These are phyloP conservation scores for Calonectria pseudoreteaudii DNA, from an alignment of 2,329 filamentous ascomycete genomes.

Conservation along the genomic window DNA sequence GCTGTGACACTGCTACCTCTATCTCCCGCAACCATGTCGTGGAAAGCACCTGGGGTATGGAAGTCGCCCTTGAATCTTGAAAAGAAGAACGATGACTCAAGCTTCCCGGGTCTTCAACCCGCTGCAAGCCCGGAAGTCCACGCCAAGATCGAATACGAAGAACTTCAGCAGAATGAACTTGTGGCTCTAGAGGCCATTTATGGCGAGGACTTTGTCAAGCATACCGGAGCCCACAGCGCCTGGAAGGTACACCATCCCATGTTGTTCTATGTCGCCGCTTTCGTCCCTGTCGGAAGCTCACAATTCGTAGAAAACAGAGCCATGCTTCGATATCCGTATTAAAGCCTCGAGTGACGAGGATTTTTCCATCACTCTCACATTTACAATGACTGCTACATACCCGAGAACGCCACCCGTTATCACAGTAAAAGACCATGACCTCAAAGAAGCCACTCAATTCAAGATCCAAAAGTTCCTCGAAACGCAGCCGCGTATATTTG, in stretches of 20 bases:
- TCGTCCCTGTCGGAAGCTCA: conserved; percentile 37
- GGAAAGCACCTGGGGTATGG: conserved; percentile 60
- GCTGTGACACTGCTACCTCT: conserved; percentile 60
- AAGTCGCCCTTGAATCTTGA: conserved; percentile 59
- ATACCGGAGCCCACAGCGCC: conserved; percentile 76
- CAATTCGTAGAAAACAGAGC: conserved; percentile 76
- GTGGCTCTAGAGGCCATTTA: conserved; percentile 90
- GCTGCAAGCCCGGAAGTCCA: conserved; percentile 52
- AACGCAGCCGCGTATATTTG: conserved; percentile 66
- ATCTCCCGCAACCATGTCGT: conserved; percentile 61
- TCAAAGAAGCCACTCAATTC: conserved; percentile 78
- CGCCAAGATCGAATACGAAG: conserved; percentile 75
- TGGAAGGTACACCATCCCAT: conserved; percentile 77
- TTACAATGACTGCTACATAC: conserved; percentile 90
- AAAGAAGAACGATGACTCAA: conserved; percentile 59
- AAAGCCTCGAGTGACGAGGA: conserved; percentile 80
- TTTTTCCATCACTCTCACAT: conserved; percentile 77
- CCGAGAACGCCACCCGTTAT: conserved; percentile 85
- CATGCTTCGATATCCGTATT: conserved; percentile 83
- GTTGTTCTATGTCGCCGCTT: conserved; percentile 27
- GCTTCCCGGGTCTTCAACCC: conserved; percentile 63
- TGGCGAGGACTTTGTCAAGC: conserved; percentile 85
- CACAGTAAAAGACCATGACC: conserved; percentile 72
- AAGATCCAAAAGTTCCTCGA: conserved; percentile 76
- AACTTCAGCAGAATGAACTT: conserved; percentile 89